A percentile compares a stretch with the other conserved stretches of the same genome.
phyloP scores from a whole-genome alignment of 495 filamentous ascomycete species.

The Hyaloscypha hepaticicola region DNA sequence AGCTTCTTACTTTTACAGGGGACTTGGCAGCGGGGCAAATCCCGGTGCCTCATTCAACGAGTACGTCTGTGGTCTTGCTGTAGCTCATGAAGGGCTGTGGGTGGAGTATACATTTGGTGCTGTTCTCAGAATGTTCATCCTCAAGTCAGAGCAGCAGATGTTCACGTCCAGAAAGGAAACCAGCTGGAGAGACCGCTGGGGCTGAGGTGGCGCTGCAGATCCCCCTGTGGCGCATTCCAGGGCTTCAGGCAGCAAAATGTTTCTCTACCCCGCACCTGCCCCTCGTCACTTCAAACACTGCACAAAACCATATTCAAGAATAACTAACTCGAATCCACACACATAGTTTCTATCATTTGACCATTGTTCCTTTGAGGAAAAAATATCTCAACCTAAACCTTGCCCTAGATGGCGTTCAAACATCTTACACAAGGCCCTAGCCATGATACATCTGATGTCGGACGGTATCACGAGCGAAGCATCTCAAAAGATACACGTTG shows the following conservation, averaged over 20 bases:
- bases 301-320: background rate
- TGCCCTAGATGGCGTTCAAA: background rate
- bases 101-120: too few species aligned
- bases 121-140: too few species aligned
- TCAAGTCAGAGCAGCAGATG: too few species aligned
- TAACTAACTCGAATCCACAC: background rate
- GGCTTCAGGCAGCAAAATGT: background rate
- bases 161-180: too few species aligned
- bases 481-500: background rate
- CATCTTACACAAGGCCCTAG: background rate
- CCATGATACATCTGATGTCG: background rate
- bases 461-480: background rate
- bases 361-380: too few species aligned
- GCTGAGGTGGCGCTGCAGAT: background rate
- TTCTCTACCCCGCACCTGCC: background rate
- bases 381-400: too few species aligned
- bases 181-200: too few species aligned
- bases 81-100: too few species aligned
- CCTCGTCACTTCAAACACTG: background rate
- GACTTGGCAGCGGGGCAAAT: conserved; percentile 3
- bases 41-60: too few species aligned
- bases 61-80: too few species aligned
- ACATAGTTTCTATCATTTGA: too few species aligned
- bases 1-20: background rate
- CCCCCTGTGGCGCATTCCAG: background rate